Conservation (phyloP, 768 basidiomycete genomes). For the Rhizopogon vulgaris region DNA sequence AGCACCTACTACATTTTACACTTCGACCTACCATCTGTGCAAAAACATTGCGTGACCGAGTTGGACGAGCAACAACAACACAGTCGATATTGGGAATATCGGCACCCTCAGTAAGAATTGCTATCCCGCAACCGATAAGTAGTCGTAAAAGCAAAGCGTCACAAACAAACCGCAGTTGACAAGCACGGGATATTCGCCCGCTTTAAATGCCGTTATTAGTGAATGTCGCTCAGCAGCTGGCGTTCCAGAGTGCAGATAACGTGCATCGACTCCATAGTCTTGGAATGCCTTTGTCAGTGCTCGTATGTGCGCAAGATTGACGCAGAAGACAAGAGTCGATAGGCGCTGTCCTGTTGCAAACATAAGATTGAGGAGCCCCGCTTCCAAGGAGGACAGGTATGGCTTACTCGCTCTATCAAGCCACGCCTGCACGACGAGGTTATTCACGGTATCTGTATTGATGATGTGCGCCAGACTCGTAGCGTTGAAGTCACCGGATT, state of each 20-base stretch:
- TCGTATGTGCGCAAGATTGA: slow-evolving; percentile 75
- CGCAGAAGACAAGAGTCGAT: slow-evolving; percentile 91
- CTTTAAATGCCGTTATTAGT: slow-evolving; percentile 61
- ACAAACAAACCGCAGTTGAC: slow-evolving; percentile 70
- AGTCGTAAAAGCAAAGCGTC: not conserved
- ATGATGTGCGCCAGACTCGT: slow-evolving; percentile 74
- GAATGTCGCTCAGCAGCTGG: slow-evolving; percentile 55
- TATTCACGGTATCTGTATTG: slow-evolving; percentile 74
- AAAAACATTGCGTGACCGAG: slow-evolving; percentile 82
- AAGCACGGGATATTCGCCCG: slow-evolving; percentile 75
- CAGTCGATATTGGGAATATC: slow-evolving; percentile 96
- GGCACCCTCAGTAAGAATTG: slow-evolving; percentile 88
- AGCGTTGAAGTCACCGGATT: slow-evolving; percentile 78
- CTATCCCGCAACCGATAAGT: slow-evolving; percentile 22
- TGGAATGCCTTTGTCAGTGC: slow-evolving; percentile 71
- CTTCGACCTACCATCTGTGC: slow-evolving; percentile 74
- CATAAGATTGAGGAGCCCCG: not conserved
- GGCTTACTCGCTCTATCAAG: slow-evolving; percentile 73
- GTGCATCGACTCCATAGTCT: slow-evolving; percentile 74
- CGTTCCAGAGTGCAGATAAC: slow-evolving; percentile 70
- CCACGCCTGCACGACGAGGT: slow-evolving; percentile 77
- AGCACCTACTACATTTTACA: not conserved
- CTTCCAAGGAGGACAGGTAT: slow-evolving; percentile 3
- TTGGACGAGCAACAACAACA: slow-evolving; percentile 81
- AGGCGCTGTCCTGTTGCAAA: slow-evolving; percentile 47